phyloP scores from a whole-genome alignment of 306 rosid species.

The Fagus crenata region DNA sequence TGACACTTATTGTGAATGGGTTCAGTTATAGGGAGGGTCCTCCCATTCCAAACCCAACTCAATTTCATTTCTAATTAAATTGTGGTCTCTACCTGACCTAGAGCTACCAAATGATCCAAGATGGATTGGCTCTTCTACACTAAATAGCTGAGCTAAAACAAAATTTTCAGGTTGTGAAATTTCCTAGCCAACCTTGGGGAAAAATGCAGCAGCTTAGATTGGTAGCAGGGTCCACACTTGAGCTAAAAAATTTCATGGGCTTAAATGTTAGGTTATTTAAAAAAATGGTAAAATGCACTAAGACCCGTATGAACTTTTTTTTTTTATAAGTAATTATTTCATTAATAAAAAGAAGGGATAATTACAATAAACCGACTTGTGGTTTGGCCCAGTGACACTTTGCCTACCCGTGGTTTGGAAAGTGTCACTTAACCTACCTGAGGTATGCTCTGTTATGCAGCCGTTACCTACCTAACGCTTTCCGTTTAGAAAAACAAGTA shows the following conservation, averaged over 20 bases:
- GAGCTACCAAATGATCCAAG: not conserved
- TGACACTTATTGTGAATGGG: no score
- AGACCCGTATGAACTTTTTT: no score
- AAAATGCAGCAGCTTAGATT: not conserved
- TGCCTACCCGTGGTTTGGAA: no score
- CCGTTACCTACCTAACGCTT: no score
- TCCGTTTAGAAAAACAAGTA: no score
- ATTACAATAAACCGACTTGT: no score
- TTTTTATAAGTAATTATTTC: no score
- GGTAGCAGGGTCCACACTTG: not conserved
- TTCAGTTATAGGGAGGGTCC: not conserved
- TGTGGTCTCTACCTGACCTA: not conserved
- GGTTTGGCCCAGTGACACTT: no score
- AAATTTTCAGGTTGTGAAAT: not conserved
- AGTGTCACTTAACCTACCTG: no score
- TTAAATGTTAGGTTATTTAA: not conserved
- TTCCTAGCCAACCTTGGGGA: not conserved
- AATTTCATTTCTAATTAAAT: not conserved
- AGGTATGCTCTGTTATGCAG: no score
- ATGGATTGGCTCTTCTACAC: not conserved
- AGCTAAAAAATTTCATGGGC: not conserved
- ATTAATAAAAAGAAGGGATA: no score
- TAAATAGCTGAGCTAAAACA: not conserved
- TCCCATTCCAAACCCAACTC: not conserved
- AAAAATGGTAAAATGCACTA: no score